phyloP scores from a whole-genome alignment of 164 flowering plant genomes.

The Chloranthus sessilifolius region DNA sequence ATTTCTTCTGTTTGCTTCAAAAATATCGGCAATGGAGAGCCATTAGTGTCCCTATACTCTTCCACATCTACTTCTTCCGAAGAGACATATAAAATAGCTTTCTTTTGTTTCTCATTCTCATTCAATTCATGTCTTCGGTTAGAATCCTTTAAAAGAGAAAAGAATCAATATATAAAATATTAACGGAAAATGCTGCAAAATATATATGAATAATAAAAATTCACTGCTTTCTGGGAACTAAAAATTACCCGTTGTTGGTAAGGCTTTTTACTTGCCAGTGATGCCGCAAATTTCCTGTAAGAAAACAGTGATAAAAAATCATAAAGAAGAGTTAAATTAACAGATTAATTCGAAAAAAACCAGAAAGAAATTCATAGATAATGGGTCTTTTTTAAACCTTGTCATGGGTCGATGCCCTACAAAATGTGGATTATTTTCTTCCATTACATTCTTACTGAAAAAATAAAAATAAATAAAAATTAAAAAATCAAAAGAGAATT shows the following conservation, averaged over 20 bases:
- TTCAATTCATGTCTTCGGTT: background rate
- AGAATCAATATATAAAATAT: too few relatives aligned
- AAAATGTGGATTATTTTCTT: too few relatives aligned
- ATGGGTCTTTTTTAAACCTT: too few relatives aligned
- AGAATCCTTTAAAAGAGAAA: constrained; percentile 29
- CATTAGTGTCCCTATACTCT: constrained; percentile 22
- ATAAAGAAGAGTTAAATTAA: background rate
- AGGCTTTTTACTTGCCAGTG: constrained; percentile 40
- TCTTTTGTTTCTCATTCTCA: constrained; percentile 11
- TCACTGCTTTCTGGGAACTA: too few relatives aligned
- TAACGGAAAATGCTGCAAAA: background rate
- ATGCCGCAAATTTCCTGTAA: constrained; percentile 78
- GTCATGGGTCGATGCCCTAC: too few relatives aligned
- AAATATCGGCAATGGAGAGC: constrained; percentile 46
- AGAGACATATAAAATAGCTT: constrained; percentile 14
- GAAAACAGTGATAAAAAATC: constrained; percentile 8
- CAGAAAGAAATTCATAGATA: background rate
- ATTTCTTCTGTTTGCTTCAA: constrained; percentile 71
- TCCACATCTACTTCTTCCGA: constrained; percentile 48
- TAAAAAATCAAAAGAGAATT: constrained; percentile 8
- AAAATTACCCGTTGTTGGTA: constrained; percentile 37
- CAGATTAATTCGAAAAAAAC: background rate
- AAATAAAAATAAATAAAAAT: constrained; percentile 3
- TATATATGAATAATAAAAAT: background rate
- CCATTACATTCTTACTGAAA: too few relatives aligned